phyloP scores from a whole-genome alignment of 2,329 filamentous ascomycete genomes.

The Aspergillus pseudoterreus region DNA sequence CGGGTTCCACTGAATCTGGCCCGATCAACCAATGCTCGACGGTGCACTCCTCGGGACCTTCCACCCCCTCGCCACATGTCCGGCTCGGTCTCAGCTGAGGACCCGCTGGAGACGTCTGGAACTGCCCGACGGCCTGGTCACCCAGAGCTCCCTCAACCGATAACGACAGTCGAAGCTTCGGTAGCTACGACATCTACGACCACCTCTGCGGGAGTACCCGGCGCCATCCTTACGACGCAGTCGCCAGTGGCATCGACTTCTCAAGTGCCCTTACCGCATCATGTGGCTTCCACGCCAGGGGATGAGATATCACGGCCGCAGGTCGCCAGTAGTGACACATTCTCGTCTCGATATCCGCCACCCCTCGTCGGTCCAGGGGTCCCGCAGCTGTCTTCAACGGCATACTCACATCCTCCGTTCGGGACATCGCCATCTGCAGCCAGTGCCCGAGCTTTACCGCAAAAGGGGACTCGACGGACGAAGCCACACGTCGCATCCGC shows the following conservation, averaged over 20 bases:
- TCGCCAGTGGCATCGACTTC: slow-evolving; percentile 12
- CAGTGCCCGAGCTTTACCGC: slow-evolving; percentile 24
- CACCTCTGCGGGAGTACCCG: slow-evolving; percentile 8
- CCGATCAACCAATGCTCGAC: slow-evolving; percentile 36
- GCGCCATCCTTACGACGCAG: slow-evolving; percentile 11
- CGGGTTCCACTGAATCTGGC: slow-evolving; percentile 31
- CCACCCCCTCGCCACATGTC: slow-evolving; percentile 43
- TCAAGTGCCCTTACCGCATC: slow-evolving; percentile 14
- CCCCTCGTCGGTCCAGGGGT: slow-evolving; percentile 18
- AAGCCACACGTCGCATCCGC: slow-evolving; percentile 48
- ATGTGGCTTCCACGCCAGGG: slow-evolving; percentile 10
- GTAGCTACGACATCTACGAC: slow-evolving; percentile 6
- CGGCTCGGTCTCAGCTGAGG: slow-evolving; percentile 36
- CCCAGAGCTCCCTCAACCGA: slow-evolving; percentile 24
- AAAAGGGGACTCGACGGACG: slow-evolving; percentile 41
- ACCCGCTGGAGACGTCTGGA: slow-evolving; percentile 35
- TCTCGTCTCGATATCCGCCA: slow-evolving; percentile 16
- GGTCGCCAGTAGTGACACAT: slow-evolving; percentile 16
- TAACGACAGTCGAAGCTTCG: slow-evolving; percentile 16
- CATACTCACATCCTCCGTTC: slow-evolving; percentile 24
- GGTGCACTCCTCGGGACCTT: slow-evolving; percentile 37
- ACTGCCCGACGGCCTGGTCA: slow-evolving; percentile 29
- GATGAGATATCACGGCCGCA: slow-evolving; percentile 16
- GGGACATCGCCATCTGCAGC: slow-evolving; percentile 19
- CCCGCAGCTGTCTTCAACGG: slow-evolving; percentile 16